Base-by-base conservation (phyloP, 2,329 filamentous ascomycete species). In the Ophiosphaerella korrae region DNA sequence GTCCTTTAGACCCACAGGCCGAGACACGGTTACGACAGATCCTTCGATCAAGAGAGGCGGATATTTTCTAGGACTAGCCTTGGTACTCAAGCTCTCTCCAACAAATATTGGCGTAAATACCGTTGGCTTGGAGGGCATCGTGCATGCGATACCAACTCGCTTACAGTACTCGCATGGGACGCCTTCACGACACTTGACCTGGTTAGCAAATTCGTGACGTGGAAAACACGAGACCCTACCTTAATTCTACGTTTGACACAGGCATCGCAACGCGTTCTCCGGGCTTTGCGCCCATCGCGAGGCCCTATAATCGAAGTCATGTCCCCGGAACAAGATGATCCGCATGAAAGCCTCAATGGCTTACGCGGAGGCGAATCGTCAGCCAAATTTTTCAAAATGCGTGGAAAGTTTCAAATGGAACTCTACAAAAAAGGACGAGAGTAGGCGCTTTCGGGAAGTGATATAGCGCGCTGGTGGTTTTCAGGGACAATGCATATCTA, bases 181-280 rank as follows among this genome's bases (percentile, higher is more conserved):
- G 7, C 62, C 64, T 36, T 62, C 66, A 45, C 58, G 37, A 33
- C 66, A 68, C 66, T 68, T 43, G 7, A 16, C 6, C 9, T 12
- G 18, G 13, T 52, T 32, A 53, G 42, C 37, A 38, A 36, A 2
- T 14, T 13, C 16, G 39, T 21, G 9, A 2, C 21, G 6, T 23
- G 7, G 5, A 14, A 3, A 31, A 8, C 12, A 5, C 9, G 3
- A 41, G 8, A 31, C 13, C 12, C 42, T 53, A 57, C 66, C 47
- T 62, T 68, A 39, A 66, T 66, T 33, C 55, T 60, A n/a, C 63
- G 63, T 50, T 63, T 62, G 13, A 57, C 48, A 44, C 66, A 68
- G 11, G 55, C 48, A 50, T 62, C 52, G 41, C 66, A 68, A 12
- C 66, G 57, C 46, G 63, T 67, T 26, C 58, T 60, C 29, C 60